A percentile compares a stretch with the other conserved stretches of the same genome.
Evolutionary conservation across 2,329 filamentous ascomycete genomes (phyloP).

Genomic region (Phyllachora maydis): DNA sequence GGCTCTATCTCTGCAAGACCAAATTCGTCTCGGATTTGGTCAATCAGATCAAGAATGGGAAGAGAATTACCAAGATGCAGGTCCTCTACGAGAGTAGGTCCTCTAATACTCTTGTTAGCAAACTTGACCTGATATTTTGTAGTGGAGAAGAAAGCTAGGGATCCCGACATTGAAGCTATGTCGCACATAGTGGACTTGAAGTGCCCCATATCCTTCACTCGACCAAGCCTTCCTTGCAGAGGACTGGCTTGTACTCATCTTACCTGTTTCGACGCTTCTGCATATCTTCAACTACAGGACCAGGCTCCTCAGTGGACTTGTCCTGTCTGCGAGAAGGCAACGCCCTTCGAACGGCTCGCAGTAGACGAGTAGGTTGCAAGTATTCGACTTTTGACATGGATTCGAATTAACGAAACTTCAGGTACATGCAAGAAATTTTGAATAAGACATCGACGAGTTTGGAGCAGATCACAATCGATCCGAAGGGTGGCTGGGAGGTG

Average conservation of each 20-base stretch:
- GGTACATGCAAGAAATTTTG: slow-evolving; percentile 78
- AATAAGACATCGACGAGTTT: slow-evolving; percentile 45
- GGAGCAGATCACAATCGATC: slow-evolving; percentile 81
- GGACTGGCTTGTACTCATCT: slow-evolving; percentile 68
- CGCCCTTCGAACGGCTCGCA: slow-evolving; percentile 63
- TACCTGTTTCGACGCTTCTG: slow-evolving; percentile 85
- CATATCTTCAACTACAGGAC: slow-evolving; percentile 83
- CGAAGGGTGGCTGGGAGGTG: slow-evolving; percentile 54
- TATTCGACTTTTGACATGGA: neutral
- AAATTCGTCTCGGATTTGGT: slow-evolving; percentile 54
- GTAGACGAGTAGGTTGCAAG: slow-evolving; percentile 54
- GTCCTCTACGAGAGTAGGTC: slow-evolving; percentile 76
- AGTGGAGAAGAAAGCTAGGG: slow-evolving; percentile 64
- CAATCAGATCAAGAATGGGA: slow-evolving; percentile 39
- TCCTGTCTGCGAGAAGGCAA: slow-evolving; percentile 72
- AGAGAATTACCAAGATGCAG: slow-evolving; percentile 57
- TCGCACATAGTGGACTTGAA: slow-evolving; percentile 81
- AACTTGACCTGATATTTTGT: no score
- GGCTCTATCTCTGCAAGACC: slow-evolving; percentile 55
- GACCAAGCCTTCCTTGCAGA: slow-evolving; percentile 62
- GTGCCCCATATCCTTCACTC: slow-evolving; percentile 73
- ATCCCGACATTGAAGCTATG: slow-evolving; percentile 75
- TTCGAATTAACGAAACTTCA: slow-evolving; percentile 12
- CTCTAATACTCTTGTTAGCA: no score
- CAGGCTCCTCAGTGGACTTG: slow-evolving; percentile 96